phyloP scores from a whole-genome alignment of 495 filamentous ascomycete genomes.

The Neurospora intermedia region DNA sequence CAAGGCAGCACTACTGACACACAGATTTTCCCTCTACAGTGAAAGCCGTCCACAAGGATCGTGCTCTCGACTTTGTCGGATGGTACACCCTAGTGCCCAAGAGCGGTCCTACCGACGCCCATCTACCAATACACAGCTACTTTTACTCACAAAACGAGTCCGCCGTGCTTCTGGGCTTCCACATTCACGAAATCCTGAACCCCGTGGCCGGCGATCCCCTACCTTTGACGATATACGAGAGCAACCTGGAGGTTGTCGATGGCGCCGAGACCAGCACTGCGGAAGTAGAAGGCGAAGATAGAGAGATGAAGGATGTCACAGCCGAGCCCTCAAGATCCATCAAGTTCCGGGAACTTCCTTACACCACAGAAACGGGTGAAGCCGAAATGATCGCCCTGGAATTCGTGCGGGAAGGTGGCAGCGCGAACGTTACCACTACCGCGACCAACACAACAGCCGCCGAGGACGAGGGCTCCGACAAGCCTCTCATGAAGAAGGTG shows the following conservation, averaged over 20 bases:
- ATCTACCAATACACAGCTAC: constrained; percentile 64
- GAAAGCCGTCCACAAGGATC: constrained; percentile 78
- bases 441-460: constrained; percentile 1
- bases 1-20: background rate
- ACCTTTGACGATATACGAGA: constrained; percentile 84
- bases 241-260: constrained; percentile 56
- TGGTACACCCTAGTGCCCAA: constrained; percentile 83
- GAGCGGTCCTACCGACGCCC: constrained; percentile 56
- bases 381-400: constrained; percentile 97
- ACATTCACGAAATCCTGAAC: constrained; percentile 47
- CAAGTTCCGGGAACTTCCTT: constrained; percentile 73
- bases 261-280: constrained; percentile 30
- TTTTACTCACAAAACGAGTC: constrained; percentile 76
- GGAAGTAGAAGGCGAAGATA: constrained; percentile 40
- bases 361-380: constrained; percentile 83
- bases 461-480: constrained; percentile 23
- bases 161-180: constrained; percentile 77
- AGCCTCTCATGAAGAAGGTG: constrained; percentile 20
- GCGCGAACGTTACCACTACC: constrained; percentile 59
- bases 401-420: constrained; percentile 69
- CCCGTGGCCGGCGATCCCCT: constrained; percentile 61
- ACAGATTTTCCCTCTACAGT: constrained; percentile 36
- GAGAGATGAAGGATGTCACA: constrained; percentile 67
- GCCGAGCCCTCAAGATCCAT: constrained; percentile 41
- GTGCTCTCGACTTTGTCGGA: constrained; percentile 77